Base-by-base conservation (phyloP, 768 basidiomycete species). In the Leccinum boreale region DNA sequence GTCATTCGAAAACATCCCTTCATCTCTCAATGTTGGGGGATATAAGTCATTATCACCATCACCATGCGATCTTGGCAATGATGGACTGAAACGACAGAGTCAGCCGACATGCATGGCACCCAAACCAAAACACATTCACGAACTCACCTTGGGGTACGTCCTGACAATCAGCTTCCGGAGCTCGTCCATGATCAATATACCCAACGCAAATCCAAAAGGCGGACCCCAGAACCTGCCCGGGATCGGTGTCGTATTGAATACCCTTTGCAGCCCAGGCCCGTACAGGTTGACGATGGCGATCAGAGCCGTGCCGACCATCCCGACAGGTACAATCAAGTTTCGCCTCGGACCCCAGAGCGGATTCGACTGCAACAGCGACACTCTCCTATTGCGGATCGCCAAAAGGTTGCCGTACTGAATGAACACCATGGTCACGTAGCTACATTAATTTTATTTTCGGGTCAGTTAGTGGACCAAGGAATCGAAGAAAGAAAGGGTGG, bases 201-300 rank as follows among this genome's bases (percentile, higher is more conserved):
- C 77, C 10, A 75, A 19, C 28, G 77, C 79, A 51, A 80, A 77
- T 0, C 66, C 54, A 50, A 79, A 72, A 0, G 79, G 78, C 21
- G 78, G 58, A 5, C 75, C 70, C 79, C 79, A 81, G 61, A 77
- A 81, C 66, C 76, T 74, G 33, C 73, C 68, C 3, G 76, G 78
- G 17, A 80, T 76, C 0, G 77, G 75, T 11, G 74, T 65, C 15
- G 75, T 80, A 6, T 52, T 50, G 57, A 62, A 62, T 23, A 67
- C 46, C 0, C 14, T 21, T 29, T 67, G 56, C 10, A 70, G 61
- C 2, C 75, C 75, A 28, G 65, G 66, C 29, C 74, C 75, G 50
- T 76, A 77, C 1, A 75, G 56, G 58, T 77, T 75, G 53, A 71
- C 52, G 17, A 76, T 55, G 3, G 74, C 68, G 21, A 76, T 70